Conservation (phyloP, 257 asterid genomes). For the Nicotiana benthamiana region DNA sequence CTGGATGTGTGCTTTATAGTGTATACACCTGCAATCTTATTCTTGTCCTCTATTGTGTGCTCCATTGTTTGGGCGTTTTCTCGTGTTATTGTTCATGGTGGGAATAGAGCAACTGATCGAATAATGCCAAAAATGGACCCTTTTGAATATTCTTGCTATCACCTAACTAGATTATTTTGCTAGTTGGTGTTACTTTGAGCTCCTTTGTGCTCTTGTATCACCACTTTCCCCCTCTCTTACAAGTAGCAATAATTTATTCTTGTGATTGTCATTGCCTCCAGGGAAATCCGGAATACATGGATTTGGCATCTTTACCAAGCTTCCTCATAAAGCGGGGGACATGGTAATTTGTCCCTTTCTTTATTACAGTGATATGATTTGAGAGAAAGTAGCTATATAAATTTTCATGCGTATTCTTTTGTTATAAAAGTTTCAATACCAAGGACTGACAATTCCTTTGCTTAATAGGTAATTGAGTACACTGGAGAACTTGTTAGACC, state of each 20-base stretch:
- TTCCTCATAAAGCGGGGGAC: slow-evolving; percentile 91
- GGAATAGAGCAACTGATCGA: not conserved
- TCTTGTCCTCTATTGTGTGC: not conserved
- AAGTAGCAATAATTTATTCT: slow-evolving; percentile 2
- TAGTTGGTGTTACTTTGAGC: not conserved
- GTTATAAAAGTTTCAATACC: slow-evolving; percentile 4
- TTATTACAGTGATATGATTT: slow-evolving; percentile 13
- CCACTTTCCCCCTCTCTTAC: not conserved
- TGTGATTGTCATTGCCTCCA: slow-evolving; percentile 28
- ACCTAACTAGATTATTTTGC: not conserved
- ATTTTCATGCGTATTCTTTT: slow-evolving; percentile 9
- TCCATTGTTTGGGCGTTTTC: not conserved
- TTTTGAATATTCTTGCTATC: not conserved
- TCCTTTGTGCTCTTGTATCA: not conserved
- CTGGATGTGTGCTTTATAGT: slow-evolving; percentile 1
- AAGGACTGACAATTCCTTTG: slow-evolving; percentile 16
- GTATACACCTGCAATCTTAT: not conserved
- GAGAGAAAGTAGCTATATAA: slow-evolving; percentile 6
- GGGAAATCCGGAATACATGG: slow-evolving; percentile 98
- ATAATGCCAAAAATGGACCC: not conserved
- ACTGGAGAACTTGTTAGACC: slow-evolving; percentile 91
- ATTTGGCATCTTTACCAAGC: slow-evolving; percentile 80
- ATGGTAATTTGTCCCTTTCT: slow-evolving; percentile 42
- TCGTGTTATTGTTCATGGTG: not conserved
- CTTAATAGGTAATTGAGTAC: slow-evolving; percentile 76